Evolutionary conservation across 331 rosid genomes (phyloP).

Genomic region (Quercus phellos): DNA sequence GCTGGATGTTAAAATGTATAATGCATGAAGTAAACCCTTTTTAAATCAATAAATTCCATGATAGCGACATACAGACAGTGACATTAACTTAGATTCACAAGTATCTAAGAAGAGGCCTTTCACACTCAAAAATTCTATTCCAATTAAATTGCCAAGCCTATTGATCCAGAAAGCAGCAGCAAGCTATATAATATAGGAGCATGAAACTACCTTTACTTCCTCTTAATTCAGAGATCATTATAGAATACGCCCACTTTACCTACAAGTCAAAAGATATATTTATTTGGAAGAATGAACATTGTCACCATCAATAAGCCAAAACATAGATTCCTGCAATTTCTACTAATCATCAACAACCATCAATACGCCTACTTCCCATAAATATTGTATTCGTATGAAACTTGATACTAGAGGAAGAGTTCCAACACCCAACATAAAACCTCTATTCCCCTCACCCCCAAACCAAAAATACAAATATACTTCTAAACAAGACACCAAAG

Average conservation of each 20-base stretch:
- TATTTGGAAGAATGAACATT: constrained; percentile 95
- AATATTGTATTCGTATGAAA: constrained; percentile 12
- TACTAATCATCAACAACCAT: constrained; percentile 28
- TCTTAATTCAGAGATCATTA: constrained; percentile 99
- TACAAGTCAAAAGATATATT: constrained; percentile 98
- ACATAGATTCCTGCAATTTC: constrained; percentile 48
- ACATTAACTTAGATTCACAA: constrained; percentile 1
- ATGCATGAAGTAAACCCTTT: neutral
- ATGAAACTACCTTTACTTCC: constrained; percentile 98
- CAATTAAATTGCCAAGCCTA: constrained; percentile 34
- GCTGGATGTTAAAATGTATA: neutral
- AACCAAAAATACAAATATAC: neutral
- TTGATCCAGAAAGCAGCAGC: constrained; percentile 45
- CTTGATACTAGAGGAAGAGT: neutral
- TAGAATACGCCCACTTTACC: constrained; percentile 98
- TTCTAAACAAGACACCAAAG: neutral
- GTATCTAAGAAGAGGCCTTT: constrained; percentile 1
- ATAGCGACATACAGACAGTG: neutral
- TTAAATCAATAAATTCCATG: neutral
- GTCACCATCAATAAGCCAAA: constrained; percentile 69
- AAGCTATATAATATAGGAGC: constrained; percentile 69
- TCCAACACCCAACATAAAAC: constrained; percentile 2
- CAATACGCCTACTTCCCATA: constrained; percentile 13
- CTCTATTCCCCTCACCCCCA: neutral
- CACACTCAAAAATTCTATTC: constrained; percentile 11